These are phyloP conservation scores for Myrica gale DNA, from an alignment of 306 rosid genomes.

Conservation along the genomic window DNA sequence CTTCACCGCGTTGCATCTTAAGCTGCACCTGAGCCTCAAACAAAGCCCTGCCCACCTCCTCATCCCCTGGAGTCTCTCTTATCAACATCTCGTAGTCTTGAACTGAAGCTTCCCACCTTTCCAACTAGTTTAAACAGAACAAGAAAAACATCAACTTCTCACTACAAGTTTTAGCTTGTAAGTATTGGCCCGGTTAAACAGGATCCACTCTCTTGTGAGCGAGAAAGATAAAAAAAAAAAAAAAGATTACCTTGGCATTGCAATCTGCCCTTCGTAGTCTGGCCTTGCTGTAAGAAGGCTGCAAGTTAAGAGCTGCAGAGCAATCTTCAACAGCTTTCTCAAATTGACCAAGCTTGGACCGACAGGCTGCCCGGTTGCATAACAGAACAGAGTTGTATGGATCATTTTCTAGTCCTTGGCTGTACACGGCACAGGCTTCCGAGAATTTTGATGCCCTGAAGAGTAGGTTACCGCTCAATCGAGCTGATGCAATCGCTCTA, in stretches of 20 bases:
- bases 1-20: conserved; percentile 69
- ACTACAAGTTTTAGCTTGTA: not conserved
- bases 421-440: conserved; percentile 66
- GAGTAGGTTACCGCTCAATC: conserved; percentile 83
- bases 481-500: conserved; percentile 58
- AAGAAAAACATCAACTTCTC: not conserved
- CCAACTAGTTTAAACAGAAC: conserved; percentile 47
- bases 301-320: conserved; percentile 61
- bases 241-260: conserved; percentile 66
- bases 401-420: conserved; percentile 81
- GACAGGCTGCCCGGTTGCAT: conserved; percentile 95
- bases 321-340: conserved; percentile 98
- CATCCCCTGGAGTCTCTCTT: conserved; percentile 84
- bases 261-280: conserved; percentile 85
- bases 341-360: conserved; percentile 76
- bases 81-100: conserved; percentile 80
- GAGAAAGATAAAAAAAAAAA: conserved; percentile 2
- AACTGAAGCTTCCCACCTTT: conserved; percentile 86
- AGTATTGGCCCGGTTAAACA: not conserved
- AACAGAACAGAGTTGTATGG: conserved; percentile 69
- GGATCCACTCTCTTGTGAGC: not conserved
- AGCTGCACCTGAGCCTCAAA: conserved; percentile 76
- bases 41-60: conserved; percentile 82
- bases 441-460: conserved; percentile 73
- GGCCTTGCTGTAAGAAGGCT: conserved; percentile 88